phyloP scores from a whole-genome alignment of 1,284 basidiomycete species.

The Sporisorium iseilematis-ciliati region DNA sequence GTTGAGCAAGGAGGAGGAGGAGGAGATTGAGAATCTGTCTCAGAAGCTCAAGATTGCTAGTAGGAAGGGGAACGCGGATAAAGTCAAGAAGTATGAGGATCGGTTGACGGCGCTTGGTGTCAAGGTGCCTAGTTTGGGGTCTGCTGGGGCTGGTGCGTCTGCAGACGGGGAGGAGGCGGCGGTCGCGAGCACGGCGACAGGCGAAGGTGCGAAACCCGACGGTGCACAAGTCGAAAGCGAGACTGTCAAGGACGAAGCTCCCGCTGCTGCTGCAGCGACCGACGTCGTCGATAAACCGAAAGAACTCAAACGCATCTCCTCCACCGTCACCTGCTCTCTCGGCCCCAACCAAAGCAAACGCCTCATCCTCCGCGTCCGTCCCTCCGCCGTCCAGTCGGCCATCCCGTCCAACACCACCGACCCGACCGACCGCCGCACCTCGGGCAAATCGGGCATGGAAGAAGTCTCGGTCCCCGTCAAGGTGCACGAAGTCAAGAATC shows the following conservation, averaged over 20 bases:
- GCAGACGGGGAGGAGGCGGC: slow-evolving; percentile 1
- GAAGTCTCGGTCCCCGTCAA: slow-evolving; percentile 55
- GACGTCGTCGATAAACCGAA: slow-evolving; percentile 20
- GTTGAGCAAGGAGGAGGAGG: slow-evolving; percentile 72
- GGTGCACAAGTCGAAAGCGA: slow-evolving; percentile 6
- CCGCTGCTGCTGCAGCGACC: not conserved
- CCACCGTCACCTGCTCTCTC: slow-evolving; percentile 60
- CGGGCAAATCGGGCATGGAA: slow-evolving; percentile 39
- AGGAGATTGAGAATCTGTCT: slow-evolving; percentile 72
- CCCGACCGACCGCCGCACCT: slow-evolving; percentile 40
- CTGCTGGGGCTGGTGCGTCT: slow-evolving; percentile 8
- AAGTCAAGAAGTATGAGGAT: slow-evolving; percentile 72
- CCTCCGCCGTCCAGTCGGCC: slow-evolving; percentile 38
- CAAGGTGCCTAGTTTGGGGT: slow-evolving; percentile 43
- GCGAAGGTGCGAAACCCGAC: not conserved
- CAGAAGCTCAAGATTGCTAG: slow-evolving; percentile 74
- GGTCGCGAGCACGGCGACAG: not conserved
- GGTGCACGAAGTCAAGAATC: slow-evolving; percentile 68
- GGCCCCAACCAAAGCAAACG: slow-evolving; percentile 59
- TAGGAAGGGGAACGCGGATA: slow-evolving; percentile 73
- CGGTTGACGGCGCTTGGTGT: slow-evolving; percentile 72
- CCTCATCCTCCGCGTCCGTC: slow-evolving; percentile 62
- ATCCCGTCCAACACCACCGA: slow-evolving; percentile 36
- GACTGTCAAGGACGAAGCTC: not conserved
- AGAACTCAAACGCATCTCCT: slow-evolving; percentile 55